Conservation (phyloP, 352 stramenopile species). For the Pythium sp. region DNA sequence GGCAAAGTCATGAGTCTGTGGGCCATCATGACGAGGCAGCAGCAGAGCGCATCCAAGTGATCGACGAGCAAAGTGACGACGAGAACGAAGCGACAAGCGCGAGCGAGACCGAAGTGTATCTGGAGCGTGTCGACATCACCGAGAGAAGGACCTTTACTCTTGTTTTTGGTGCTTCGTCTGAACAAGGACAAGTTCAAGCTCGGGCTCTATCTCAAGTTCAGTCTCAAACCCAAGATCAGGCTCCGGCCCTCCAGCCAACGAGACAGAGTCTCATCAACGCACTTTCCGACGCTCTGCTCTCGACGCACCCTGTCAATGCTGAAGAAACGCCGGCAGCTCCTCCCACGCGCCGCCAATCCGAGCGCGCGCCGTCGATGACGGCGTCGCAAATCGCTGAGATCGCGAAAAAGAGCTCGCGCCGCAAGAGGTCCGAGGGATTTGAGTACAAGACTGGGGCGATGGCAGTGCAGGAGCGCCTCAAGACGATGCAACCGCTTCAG, state of each 20-base stretch:
- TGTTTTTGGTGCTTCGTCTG: neutral
- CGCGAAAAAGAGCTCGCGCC: neutral
- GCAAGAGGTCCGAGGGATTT: constrained; percentile 15
- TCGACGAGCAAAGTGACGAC: constrained; percentile 20
- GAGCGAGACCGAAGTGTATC: constrained; percentile 14
- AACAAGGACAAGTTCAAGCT: neutral
- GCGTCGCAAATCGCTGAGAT: constrained; percentile 7
- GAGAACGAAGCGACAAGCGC: constrained; percentile 9
- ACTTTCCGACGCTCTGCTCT: constrained; percentile 14
- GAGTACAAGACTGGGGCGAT: constrained; percentile 14
- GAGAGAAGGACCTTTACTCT: neutral
- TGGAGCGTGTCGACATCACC: constrained; percentile 5
- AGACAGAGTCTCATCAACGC: constrained; percentile 16
- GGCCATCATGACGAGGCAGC: neutral
- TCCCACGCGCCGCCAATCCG: constrained; percentile 11
- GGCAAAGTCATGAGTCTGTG: neutral
- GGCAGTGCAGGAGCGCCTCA: constrained; percentile 9
- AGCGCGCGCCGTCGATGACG: constrained; percentile 15
- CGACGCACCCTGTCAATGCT: neutral
- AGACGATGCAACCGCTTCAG: neutral
- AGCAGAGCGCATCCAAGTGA: constrained; percentile 11
- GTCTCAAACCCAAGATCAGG: neutral
- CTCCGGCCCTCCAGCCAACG: neutral
- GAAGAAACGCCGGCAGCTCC: neutral
- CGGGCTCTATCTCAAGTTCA: neutral